Evolutionary conservation across 306 rosid species (phyloP).

Genomic region (Quercus alba): DNA sequence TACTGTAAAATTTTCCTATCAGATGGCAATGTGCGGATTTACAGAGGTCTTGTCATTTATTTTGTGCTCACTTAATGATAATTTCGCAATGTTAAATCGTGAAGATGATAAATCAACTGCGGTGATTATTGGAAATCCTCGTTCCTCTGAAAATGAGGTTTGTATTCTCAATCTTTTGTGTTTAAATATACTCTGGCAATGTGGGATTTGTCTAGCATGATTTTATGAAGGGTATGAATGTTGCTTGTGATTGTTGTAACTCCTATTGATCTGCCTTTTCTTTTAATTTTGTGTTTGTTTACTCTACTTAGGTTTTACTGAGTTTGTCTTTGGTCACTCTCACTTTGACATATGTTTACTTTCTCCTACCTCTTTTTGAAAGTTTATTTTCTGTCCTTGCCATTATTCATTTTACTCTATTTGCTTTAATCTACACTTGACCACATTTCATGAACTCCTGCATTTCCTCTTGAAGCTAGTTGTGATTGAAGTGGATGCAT

Average conservation of each 20-base stretch:
- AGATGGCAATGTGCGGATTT: constrained; percentile 83
- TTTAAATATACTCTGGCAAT: not conserved
- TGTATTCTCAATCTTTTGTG: not conserved
- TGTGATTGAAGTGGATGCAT: not conserved
- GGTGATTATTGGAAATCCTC: constrained; percentile 81
- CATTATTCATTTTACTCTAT: not conserved
- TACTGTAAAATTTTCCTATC: constrained; percentile 19
- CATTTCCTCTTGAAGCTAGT: not conserved
- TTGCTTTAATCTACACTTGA: not conserved
- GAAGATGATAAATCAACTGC: constrained; percentile 66
- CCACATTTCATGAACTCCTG: not conserved
- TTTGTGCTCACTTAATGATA: constrained; percentile 77
- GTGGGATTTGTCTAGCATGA: not conserved
- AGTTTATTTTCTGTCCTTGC: not conserved
- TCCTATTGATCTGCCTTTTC: not conserved
- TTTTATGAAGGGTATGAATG: not conserved
- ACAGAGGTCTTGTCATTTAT: constrained; percentile 90
- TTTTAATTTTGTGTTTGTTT: not conserved
- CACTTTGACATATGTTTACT: not conserved
- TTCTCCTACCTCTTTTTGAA: not conserved
- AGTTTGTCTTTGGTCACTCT: not conserved
- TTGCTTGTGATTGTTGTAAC: not conserved
- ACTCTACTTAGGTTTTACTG: not conserved
- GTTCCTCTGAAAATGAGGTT: constrained; percentile 90
- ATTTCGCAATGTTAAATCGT: constrained; percentile 74